phyloP scores from a whole-genome alignment of 805 yeast species.

The Kodamaea restingae region DNA sequence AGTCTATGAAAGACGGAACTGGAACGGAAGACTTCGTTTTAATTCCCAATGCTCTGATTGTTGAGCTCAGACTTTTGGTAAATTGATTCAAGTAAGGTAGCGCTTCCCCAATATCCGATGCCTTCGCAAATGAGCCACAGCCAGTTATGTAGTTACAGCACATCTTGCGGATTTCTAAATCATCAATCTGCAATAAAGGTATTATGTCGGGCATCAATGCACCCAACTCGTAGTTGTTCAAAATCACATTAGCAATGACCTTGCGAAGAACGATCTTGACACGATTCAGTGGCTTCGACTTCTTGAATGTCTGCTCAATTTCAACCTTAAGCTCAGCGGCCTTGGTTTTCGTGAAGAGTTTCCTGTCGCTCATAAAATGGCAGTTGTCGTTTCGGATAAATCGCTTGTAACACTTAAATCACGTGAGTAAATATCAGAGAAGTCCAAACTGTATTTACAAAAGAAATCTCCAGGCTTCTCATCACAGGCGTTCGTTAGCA shows the following conservation, averaged over 20 bases:
- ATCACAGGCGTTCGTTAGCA: too few species aligned
- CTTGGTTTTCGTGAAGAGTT: constrained; percentile 36
- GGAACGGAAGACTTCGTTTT: constrained; percentile 62
- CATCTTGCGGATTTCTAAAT: constrained; percentile 29
- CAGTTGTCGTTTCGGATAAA: background rate
- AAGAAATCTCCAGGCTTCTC: too few species aligned
- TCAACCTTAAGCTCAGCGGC: constrained; percentile 39
- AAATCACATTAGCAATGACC: constrained; percentile 76
- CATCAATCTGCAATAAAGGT: constrained; percentile 13
- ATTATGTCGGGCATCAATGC: constrained; percentile 51
- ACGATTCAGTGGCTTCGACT: constrained; percentile 36
- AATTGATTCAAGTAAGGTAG: constrained; percentile 55
- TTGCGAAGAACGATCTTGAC: constrained; percentile 51
- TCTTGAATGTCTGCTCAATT: constrained; percentile 40
- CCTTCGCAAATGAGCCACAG: constrained; percentile 52
- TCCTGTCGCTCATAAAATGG: constrained; percentile 33
- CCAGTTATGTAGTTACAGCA: constrained; percentile 63
- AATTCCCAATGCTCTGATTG: constrained; percentile 56
- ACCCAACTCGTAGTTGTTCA: constrained; percentile 76
- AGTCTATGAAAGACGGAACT: constrained; percentile 45
- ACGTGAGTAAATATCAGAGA: background rate
- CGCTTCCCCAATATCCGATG: constrained; percentile 52
- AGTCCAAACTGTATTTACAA: too few species aligned
- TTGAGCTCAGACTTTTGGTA: constrained; percentile 43
- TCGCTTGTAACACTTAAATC: background rate